phyloP scores from a whole-genome alignment of 1,284 basidiomycete species.

The Coniferiporia sulphurascens region DNA sequence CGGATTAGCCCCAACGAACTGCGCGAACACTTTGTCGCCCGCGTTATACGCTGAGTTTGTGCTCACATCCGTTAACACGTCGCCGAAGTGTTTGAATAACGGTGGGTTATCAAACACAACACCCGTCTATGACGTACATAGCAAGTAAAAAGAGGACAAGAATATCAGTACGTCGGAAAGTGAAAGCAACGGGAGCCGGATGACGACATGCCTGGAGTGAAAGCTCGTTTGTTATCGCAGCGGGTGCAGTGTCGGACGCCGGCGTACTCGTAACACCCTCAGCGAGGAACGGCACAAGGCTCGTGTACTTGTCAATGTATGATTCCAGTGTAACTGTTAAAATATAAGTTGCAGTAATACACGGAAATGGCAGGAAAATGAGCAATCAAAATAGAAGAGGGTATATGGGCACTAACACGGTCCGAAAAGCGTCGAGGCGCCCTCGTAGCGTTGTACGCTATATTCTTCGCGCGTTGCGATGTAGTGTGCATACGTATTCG shows the following conservation, averaged over 20 bases:
- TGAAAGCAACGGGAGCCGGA: not conserved
- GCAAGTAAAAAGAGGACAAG: too few relatives aligned
- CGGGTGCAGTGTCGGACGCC: constrained; percentile 61
- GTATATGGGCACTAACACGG: constrained; percentile 48
- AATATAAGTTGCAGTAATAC: constrained; percentile 4
- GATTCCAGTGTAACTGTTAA: constrained; percentile 64
- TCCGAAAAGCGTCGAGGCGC: constrained; percentile 77
- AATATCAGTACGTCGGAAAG: too few relatives aligned
- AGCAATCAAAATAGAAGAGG: not conserved
- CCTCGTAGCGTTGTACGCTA: constrained; percentile 74
- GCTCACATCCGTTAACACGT: constrained; percentile 58
- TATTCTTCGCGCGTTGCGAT: constrained; percentile 75
- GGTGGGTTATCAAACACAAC: constrained; percentile 60
- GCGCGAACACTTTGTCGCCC: constrained; percentile 55
- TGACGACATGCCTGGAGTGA: constrained; percentile 51
- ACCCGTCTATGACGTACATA: constrained; percentile 39
- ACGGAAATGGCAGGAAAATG: not conserved
- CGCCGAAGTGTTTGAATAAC: constrained; percentile 59
- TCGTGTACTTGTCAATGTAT: constrained; percentile 73
- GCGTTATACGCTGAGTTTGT: constrained; percentile 43
- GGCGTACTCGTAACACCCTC: constrained; percentile 42
- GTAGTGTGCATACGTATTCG: constrained; percentile 78
- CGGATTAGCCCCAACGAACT: constrained; percentile 77
- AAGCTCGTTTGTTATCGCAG: constrained; percentile 61
- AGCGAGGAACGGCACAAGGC: constrained; percentile 57